Evolutionary conservation across 1,284 basidiomycete genomes (phyloP).

Genomic region (Rhodotorula sp.): DNA sequence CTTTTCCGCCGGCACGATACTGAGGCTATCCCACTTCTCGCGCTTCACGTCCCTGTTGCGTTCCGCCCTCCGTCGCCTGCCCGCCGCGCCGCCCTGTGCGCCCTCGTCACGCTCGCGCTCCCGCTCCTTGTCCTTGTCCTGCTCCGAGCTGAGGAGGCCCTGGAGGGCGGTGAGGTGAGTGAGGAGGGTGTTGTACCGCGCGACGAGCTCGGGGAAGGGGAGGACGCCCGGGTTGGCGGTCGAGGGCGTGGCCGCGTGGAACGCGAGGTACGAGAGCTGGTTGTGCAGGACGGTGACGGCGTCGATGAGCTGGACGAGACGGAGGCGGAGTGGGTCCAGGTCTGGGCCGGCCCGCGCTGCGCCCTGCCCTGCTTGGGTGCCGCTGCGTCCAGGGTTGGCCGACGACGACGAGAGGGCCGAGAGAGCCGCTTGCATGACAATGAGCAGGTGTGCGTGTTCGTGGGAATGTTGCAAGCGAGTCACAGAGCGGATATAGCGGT

Average conservation of each 20-base stretch:
- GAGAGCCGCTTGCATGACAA: background rate
- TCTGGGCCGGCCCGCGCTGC: background rate
- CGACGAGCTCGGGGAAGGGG: conserved; percentile 30
- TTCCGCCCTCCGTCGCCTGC: conserved; percentile 3
- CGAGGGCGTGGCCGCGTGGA: conserved; percentile 15
- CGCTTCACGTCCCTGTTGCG: conserved; percentile 21
- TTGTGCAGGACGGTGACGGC: conserved; percentile 21
- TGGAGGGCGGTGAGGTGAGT: conserved; percentile 25
- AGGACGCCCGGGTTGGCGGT: conserved; percentile 21
- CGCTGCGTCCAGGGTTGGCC: background rate
- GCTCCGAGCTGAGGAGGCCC: conserved; percentile 13
- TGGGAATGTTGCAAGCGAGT: no score
- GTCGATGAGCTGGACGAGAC: conserved; percentile 39
- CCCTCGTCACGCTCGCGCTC: conserved; percentile 11
- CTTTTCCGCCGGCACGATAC: conserved; percentile 19
- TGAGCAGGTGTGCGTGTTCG: background rate
- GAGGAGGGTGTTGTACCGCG: conserved; percentile 31
- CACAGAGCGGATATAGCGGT: no score
- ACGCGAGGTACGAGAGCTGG: conserved; percentile 29
- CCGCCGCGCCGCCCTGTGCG: background rate
- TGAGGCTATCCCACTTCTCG: conserved; percentile 31
- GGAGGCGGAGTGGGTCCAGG: conserved; percentile 35
- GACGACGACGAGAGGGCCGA: background rate
- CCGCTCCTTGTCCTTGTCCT: conserved; percentile 15
- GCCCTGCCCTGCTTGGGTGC: background rate